Evolutionary conservation across 2,329 filamentous ascomycete genomes (phyloP).

Genomic region (Colletotrichum abscissum): DNA sequence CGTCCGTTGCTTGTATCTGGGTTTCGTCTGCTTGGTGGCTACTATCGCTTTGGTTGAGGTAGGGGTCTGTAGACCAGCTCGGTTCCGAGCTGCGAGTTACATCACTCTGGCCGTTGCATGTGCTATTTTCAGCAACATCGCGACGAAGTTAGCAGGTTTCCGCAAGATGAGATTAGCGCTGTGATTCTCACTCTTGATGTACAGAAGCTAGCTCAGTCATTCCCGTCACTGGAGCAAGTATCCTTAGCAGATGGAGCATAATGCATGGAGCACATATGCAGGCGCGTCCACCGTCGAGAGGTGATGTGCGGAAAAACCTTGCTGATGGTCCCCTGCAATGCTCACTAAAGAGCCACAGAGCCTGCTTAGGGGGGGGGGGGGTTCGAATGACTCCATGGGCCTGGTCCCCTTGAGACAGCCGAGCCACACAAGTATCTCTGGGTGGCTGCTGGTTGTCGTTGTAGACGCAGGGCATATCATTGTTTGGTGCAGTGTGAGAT

Average conservation of each 20-base stretch:
- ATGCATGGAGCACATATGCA: neutral
- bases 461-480: neutral
- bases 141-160: neutral
- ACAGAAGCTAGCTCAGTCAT: neutral
- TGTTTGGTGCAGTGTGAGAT: neutral
- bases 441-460: neutral
- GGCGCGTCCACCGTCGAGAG: neutral
- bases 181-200: too few relatives aligned
- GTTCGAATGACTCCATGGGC: neutral
- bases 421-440: neutral
- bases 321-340: neutral
- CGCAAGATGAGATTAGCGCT: neutral
- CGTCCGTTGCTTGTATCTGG: neutral
- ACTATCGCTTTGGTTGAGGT: neutral
- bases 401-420: neutral
- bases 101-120: neutral
- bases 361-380: neutral
- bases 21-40: neutral
- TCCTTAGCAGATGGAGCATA: neutral
- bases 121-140: constrained; percentile 6
- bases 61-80: neutral
- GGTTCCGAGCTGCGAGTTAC: neutral
- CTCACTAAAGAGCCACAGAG: constrained; percentile 8
- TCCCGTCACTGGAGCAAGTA: neutral
- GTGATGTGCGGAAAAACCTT: constrained; percentile 10